Base-by-base conservation (phyloP, 495 filamentous ascomycete genomes). In the Thermothielavioides terrestris region DNA sequence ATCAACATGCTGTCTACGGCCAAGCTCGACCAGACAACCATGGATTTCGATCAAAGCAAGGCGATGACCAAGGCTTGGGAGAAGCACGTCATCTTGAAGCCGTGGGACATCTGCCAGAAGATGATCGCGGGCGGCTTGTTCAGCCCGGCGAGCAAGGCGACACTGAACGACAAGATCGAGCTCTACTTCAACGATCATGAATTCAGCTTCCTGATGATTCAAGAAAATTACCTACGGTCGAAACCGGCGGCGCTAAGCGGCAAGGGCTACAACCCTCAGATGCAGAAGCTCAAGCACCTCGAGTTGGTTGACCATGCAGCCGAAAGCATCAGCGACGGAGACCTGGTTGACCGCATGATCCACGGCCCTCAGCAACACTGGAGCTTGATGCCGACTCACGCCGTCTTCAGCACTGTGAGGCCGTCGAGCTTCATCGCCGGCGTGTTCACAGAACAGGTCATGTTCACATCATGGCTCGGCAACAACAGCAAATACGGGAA, bases 141-240 rank as follows among this genome's bases (percentile, higher is more conserved):
- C 58, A 78, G 83, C 32, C 77, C 78, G 11, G 80, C 77, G 47
- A 91, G 86, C 66, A 94, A 83, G 50, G 71, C 85, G 7, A 91
- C 88, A 0, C 69, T 97, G 39, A 96, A 95, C 59, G 90, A 99
- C 63, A 99, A 99, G 71, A 89, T 89, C 50, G 90, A 97, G 68
- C 81, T 99, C 2, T 99, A 99, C 68, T 99, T 99, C 76, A 95
- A 97, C 61, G 92, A 99, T 56, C 91, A 96, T 58, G 92, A 99
- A 58, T 91, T 96, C 65, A 94, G 87, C 60, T 87, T 83, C 58
- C 67, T 99, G 43, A 97, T 99, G 94, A 79, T 99, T 50, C 91
- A 99, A 62, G 92, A 99, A 65, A 97, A 99, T 58, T 99, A 97
- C 57, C 72, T 99, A 3, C 83, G 78, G 46, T 89, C 89, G 0